A percentile compares a stretch with the other conserved stretches of the same genome.
Conservation (phyloP, 2,329 filamentous ascomycete species). For the Colletotrichum sp. region DNA sequence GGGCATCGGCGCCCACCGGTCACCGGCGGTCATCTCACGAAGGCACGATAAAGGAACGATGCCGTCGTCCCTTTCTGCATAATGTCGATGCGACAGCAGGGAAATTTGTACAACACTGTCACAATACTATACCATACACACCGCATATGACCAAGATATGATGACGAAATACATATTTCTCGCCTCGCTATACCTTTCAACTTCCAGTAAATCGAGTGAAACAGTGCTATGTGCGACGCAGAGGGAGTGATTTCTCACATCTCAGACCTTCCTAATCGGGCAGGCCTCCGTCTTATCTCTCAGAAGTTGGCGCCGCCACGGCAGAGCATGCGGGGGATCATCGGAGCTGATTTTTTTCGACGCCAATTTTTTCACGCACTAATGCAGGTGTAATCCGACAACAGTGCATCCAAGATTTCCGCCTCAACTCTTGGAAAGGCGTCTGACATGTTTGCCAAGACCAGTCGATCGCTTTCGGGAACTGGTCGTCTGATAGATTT, state of each 20-base stretch:
- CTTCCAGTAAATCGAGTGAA: neutral
- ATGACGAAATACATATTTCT: neutral
- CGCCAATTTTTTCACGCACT: neutral
- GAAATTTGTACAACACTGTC: neutral
- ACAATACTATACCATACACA: neutral
- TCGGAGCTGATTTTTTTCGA: neutral
- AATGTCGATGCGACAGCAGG: neutral
- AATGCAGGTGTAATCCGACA: conserved; percentile 16
- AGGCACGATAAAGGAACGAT: neutral
- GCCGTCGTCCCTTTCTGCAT: neutral
- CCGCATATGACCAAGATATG: neutral
- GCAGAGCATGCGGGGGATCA: conserved; percentile 1
- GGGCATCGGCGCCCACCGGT: conserved; percentile 9
- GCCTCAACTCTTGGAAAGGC: neutral
- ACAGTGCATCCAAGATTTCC: neutral
- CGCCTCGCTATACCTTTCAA: neutral
- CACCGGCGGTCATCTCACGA: neutral
- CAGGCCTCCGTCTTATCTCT: conserved; percentile 9
- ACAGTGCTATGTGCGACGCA: neutral
- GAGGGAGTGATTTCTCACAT: neutral
- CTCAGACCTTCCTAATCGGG: conserved; percentile 13
- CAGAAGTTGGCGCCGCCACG: neutral
- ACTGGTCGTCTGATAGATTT: neutral
- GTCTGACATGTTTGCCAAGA: neutral
- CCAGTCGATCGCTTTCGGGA: neutral